A percentile compares a stretch with the other conserved stretches of the same genome.
phyloP scores from a whole-genome alignment of 352 stramenopile genomes.

The Phytophthora citricola region DNA sequence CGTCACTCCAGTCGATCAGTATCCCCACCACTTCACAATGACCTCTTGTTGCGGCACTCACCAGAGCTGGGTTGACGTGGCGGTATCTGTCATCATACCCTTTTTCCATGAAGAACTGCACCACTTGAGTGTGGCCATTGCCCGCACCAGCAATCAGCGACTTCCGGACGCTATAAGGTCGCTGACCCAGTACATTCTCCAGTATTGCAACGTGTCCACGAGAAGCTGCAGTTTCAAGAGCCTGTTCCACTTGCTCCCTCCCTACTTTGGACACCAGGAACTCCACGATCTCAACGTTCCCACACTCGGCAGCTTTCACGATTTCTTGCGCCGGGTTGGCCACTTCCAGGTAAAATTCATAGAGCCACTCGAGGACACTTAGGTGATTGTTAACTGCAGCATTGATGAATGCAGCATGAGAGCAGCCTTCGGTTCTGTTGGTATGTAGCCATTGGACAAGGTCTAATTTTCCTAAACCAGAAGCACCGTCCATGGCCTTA shows the following conservation, averaged over 20 bases:
- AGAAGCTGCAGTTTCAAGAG: slow-evolving; percentile 15
- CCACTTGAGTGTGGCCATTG: slow-evolving; percentile 7
- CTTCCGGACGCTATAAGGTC: slow-evolving; percentile 11
- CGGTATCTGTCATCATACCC: neutral
- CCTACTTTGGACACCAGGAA: slow-evolving; percentile 1
- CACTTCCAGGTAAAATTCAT: slow-evolving; percentile 6
- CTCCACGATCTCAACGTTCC: slow-evolving; percentile 78
- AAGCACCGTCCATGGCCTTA: slow-evolving; percentile 18
- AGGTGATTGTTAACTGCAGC: slow-evolving; percentile 8
- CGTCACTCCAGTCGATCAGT: slow-evolving; percentile 10
- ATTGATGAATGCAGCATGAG: neutral
- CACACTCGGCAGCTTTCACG: slow-evolving; percentile 4
- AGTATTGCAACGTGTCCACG: slow-evolving; percentile 11
- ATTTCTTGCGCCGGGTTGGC: slow-evolving; percentile 8
- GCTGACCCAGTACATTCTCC: neutral
- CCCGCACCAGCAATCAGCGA: slow-evolving; percentile 3
- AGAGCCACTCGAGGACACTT: slow-evolving; percentile 8
- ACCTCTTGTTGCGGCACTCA: slow-evolving; percentile 5
- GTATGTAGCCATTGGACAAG: neutral
- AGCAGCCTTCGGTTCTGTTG: slow-evolving; percentile 14
- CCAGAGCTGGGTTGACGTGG: slow-evolving; percentile 5
- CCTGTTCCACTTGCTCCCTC: slow-evolving; percentile 6
- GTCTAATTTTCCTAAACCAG: slow-evolving; percentile 2
- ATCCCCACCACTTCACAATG: slow-evolving; percentile 17
- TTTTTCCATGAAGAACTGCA: slow-evolving; percentile 15